Evolutionary conservation across 2,329 filamentous ascomycete species (phyloP), one percentile per base, ranked within the genome.

Genomic region (Tympanopsis confertula): DNA sequence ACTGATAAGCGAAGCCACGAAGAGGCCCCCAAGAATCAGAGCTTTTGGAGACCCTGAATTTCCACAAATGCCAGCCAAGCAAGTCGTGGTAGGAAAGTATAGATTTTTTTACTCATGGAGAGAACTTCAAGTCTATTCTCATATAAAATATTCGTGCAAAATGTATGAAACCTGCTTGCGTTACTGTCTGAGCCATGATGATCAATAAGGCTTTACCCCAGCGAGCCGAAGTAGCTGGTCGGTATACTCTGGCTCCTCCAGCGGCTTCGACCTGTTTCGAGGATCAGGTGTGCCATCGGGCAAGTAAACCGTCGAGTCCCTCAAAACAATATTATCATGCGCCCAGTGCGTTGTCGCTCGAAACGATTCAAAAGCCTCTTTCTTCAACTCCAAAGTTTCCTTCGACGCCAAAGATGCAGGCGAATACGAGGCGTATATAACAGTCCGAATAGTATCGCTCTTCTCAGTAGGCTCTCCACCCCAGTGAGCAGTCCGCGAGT

Each of bases 401-500:
- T 47, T 42, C 0, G 39, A 50, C 3, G 55, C 57, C 28, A 55
- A 44, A 2, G 40, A 41, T 2, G 56, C 58, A 1, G 57, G 58
- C 39, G 55, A 53, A 38, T 52, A 61, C 35, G 53, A 50, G 0
- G 53, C 53, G 26, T 59, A 59, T 12, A 59, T 48, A 4, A 50
- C 51, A 5, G 57, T 54, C 2, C 58, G 50, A 20, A 53, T 53
- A 17, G 42, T 37, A 2, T 38, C 42, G 4, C 50, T 50, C 18
- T 40, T 26, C 20, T 45, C 41, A 1, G 35, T 50, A 0, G 57
- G 55, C 18, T 54, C 51, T 3, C 49, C 38, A 13, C 57, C 58
- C 35, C 57, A 63, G 40, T 62, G 59, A 5, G 56, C 47, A 3
- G 50, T 54, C 3, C 57, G 51, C 24, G 47, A 51, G 42, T 63